Evolutionary conservation across 805 yeast genomes (phyloP).

Genomic region (Komagataella ulmi): DNA sequence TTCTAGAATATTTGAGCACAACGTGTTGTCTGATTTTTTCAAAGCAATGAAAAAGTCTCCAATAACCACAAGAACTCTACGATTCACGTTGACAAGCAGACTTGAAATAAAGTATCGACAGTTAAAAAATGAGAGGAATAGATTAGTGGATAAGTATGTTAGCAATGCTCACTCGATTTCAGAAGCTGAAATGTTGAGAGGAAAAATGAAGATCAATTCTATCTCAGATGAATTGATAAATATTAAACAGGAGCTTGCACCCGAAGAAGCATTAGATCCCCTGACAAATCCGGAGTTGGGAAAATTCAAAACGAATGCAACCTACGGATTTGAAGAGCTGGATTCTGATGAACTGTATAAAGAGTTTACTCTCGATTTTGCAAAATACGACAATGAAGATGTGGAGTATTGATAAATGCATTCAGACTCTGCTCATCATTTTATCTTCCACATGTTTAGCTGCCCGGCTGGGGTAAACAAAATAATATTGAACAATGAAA

Average conservation of each 20-base stretch:
- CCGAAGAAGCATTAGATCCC: background rate
- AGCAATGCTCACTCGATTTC: background rate
- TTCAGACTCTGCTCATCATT: background rate
- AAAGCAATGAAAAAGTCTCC: background rate
- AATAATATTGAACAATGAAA: slow-evolving; percentile 13
- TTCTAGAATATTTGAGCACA: background rate
- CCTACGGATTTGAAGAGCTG: background rate
- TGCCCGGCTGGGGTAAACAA: background rate
- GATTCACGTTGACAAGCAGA: background rate
- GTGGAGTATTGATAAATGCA: background rate
- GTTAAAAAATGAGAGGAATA: background rate
- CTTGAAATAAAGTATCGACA: background rate
- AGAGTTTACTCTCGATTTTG: background rate
- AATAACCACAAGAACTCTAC: background rate
- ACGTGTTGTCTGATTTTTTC: background rate
- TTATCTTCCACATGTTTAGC: background rate
- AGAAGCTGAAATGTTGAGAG: background rate
- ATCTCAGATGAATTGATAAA: background rate
- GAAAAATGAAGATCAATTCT: background rate
- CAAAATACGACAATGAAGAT: background rate
- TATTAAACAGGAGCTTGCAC: background rate
- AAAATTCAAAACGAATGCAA: background rate
- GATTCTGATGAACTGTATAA: background rate
- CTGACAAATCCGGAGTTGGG: background rate
- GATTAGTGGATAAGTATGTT: background rate